Evolutionary conservation across 768 basidiomycete species (phyloP), one percentile per base, ranked within the genome.

Genomic region (Gloeophyllum trabeum): DNA sequence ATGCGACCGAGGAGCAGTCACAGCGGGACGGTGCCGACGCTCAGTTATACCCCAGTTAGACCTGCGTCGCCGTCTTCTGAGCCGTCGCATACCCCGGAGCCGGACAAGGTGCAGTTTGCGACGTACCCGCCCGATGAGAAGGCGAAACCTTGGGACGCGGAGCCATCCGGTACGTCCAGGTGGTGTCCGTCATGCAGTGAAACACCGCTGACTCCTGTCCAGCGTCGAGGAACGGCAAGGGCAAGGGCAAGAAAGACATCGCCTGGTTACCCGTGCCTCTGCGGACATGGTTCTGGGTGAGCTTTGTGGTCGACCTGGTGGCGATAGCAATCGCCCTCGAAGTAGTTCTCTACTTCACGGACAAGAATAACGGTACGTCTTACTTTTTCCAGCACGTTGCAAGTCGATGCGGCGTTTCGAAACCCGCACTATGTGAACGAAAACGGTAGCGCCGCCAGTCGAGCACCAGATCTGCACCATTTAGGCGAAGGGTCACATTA

Each of bases 251-350:
- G 16, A 16, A 16, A 7, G 28, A 7, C 10, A 16, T 12, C 12
- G 36, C 40, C 19, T 72, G 68, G 70, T 56, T 63, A 10, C 73
- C 73, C 3, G 45, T 61, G 6, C 68, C 73, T 0, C 61, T 76
- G 3, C 60, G 65, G 24, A 48, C 54, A n/a, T 69, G 62, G 56
- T 73, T 72, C 47, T 70, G 69, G 66, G 46, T 68, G 5, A 53
- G 68, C 0, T 58, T 72, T 25, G 59, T 69, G 6, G 19, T 59
- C 1, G 45, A 69, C 20, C 52, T 75, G 43, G 50, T 62, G 3
- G 46, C 43, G 10, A 61, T 59, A 3, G 71, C 70, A 3, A 58
- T 71, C 42, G 70, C 57, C 1, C 51, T 76, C 24, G 70, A 75
- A 49, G 51, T 73, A 18, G 69, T 66, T 1, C 55, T 73, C 18